These are phyloP conservation scores for Saccharomycopsis fodiens DNA, from an alignment of 805 yeast genomes.

Conservation along the genomic window DNA sequence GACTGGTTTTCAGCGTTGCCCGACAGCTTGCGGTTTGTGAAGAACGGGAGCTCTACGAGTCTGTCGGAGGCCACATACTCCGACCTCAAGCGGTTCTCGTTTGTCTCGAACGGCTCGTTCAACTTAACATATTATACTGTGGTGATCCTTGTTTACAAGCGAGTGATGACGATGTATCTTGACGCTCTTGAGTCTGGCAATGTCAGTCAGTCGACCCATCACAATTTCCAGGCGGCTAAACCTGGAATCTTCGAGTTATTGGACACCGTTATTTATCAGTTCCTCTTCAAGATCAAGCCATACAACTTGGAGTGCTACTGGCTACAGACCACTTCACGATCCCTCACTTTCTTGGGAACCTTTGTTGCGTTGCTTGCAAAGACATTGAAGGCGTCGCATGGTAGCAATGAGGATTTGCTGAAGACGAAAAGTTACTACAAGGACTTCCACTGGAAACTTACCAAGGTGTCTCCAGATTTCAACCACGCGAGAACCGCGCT, in stretches of 20 bases:
- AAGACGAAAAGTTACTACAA: constrained; percentile 10
- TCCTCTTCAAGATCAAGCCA: constrained; percentile 21
- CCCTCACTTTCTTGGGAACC: constrained; percentile 24
- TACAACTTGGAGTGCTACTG: constrained; percentile 23
- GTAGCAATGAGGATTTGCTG: not conserved
- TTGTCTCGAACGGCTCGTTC: constrained; percentile 22
- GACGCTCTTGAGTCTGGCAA: constrained; percentile 18
- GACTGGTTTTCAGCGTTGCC: constrained; percentile 25
- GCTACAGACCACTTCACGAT: constrained; percentile 20
- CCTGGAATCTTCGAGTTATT: constrained; percentile 20
- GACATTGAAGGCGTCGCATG: constrained; percentile 4
- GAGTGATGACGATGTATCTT: constrained; percentile 23
- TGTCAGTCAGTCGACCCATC: not conserved
- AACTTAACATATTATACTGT: constrained; percentile 23
- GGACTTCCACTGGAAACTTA: constrained; percentile 20
- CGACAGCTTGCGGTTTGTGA: constrained; percentile 3
- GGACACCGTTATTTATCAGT: constrained; percentile 20
- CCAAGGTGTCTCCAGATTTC: constrained; percentile 20
- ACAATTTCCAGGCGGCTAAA: constrained; percentile 17
- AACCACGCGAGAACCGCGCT: constrained; percentile 19
- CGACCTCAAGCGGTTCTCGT: constrained; percentile 7
- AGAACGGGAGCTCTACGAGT: not conserved
- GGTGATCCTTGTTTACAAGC: constrained; percentile 23
- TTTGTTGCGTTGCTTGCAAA: constrained; percentile 21
- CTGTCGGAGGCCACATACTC: not conserved